A percentile compares a stretch with the other conserved stretches of the same genome.
Conservation (phyloP, 2,329 filamentous ascomycete species). For the Ophiostoma sp. region DNA sequence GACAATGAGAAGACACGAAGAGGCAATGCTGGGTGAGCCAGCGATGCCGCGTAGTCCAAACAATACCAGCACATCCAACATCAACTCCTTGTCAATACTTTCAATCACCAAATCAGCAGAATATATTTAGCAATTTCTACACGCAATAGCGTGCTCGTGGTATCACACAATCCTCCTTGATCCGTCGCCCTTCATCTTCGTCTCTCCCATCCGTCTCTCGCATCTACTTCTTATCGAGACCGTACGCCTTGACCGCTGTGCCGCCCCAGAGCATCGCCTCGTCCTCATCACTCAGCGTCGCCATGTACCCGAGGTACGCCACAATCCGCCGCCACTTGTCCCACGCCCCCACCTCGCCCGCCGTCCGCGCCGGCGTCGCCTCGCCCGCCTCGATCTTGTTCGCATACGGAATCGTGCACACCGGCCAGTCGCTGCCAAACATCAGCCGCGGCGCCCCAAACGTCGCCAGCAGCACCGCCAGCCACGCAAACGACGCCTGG, state of each 20-base stretch:
- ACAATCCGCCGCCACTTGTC: slow-evolving; percentile 69
- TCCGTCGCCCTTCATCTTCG: not conserved
- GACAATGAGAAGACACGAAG: no score
- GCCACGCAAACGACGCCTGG: slow-evolving; percentile 62
- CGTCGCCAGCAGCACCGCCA: slow-evolving; percentile 62
- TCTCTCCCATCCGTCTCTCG: not conserved
- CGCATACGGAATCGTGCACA: slow-evolving; percentile 64
- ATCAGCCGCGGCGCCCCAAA: slow-evolving; percentile 72
- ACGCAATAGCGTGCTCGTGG: not conserved
- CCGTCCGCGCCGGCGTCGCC: slow-evolving; percentile 26
- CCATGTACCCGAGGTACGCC: slow-evolving; percentile 60
- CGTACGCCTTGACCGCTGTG: slow-evolving; percentile 68
- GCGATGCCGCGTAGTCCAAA: no score
- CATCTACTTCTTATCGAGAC: slow-evolving; percentile 34
- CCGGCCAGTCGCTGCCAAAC: slow-evolving; percentile 92
- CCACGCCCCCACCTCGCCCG: slow-evolving; percentile 58
- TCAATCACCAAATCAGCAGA: no score
- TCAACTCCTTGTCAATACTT: no score
- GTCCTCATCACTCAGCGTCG: slow-evolving; percentile 55
- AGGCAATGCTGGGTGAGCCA: no score
- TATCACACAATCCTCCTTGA: not conserved
- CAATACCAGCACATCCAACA: no score
- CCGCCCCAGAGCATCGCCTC: slow-evolving; percentile 65
- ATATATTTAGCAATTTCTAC: not conserved
- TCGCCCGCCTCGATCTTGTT: slow-evolving; percentile 21